Evolutionary conservation across 225 moss, liverwort and hornwort genomes (phyloP).

Genomic region (Climacium dendroides): DNA sequence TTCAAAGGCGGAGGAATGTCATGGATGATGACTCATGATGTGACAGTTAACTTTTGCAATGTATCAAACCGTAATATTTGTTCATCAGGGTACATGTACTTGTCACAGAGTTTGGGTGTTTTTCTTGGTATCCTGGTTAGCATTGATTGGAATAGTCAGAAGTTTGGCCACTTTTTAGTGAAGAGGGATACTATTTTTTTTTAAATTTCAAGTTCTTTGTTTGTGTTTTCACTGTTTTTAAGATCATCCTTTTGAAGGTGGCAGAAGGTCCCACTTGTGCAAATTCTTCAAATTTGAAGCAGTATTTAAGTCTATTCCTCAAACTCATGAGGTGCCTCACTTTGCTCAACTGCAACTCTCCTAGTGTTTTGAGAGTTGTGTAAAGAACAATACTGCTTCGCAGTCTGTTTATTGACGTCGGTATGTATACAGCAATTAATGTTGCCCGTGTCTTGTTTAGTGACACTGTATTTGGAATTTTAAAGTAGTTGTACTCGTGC

Average conservation of each 20-base stretch:
- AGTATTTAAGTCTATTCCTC: background rate
- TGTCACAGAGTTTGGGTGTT: background rate
- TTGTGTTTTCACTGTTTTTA: background rate
- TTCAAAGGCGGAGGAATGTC: slow-evolving; percentile 78
- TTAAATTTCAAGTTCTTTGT: background rate
- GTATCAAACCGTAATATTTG: background rate
- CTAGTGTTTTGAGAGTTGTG: background rate
- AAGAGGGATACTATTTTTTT: background rate
- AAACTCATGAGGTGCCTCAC: background rate
- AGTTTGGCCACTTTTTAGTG: background rate
- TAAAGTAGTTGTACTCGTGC: background rate
- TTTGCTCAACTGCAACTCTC: background rate
- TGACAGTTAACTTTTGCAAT: background rate
- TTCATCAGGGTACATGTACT: background rate
- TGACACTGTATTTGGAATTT: background rate
- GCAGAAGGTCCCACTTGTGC: background rate
- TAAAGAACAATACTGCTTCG: background rate
- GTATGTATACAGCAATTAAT: background rate
- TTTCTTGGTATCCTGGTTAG: background rate
- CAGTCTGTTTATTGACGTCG: background rate
- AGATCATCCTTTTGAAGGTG: background rate
- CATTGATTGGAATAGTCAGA: background rate
- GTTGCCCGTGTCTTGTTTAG: background rate
- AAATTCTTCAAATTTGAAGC: background rate
- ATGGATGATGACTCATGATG: slow-evolving; percentile 64